Evolutionary conservation across 352 stramenopile species (phyloP).

Genomic region (Pythium biforme): DNA sequence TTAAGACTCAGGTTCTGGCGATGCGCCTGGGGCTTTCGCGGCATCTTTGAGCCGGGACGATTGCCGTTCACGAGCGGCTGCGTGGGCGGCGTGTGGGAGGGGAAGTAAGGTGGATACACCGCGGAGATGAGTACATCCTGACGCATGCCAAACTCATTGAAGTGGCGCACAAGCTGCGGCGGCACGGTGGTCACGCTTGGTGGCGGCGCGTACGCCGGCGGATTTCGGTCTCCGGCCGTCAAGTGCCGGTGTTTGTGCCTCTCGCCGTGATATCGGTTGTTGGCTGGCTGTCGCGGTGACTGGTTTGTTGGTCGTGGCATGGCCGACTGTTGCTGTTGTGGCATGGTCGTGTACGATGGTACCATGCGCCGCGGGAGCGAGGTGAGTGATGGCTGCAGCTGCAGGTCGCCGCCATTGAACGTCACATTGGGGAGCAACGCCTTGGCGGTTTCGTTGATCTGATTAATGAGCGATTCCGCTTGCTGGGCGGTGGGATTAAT

Average conservation of each 20-base stretch:
- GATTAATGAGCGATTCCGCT: slow-evolving; percentile 47
- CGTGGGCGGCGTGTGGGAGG: slow-evolving; percentile 6
- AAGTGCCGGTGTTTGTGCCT: slow-evolving; percentile 13
- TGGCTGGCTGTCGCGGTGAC: slow-evolving; percentile 4
- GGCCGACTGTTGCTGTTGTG: not conserved
- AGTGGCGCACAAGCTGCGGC: slow-evolving; percentile 53
- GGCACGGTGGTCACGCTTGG: not conserved
- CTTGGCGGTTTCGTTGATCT: slow-evolving; percentile 54
- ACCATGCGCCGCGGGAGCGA: not conserved
- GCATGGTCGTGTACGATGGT: not conserved
- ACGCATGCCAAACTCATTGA: slow-evolving; percentile 64
- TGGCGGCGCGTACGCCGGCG: not conserved
- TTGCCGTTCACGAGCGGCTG: slow-evolving; percentile 1
- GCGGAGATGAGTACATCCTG: slow-evolving; percentile 64
- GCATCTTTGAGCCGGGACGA: slow-evolving; percentile 7
- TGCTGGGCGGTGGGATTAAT: slow-evolving; percentile 25
- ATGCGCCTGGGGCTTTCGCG: slow-evolving; percentile 6
- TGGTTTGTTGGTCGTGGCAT: not conserved
- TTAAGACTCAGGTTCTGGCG: slow-evolving; percentile 9
- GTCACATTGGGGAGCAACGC: slow-evolving; percentile 48
- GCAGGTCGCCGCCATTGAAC: slow-evolving; percentile 33
- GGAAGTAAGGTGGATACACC: slow-evolving; percentile 52
- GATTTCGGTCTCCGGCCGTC: not conserved
- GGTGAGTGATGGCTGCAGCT: slow-evolving; percentile 26
- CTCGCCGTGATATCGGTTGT: slow-evolving; percentile 6